Percentiles rank a stretch among this genome's conserved stretches.
These are phyloP conservation scores for Endoconidiophora polonica DNA, from an alignment of 2,329 filamentous ascomycete species.

Conservation along the genomic window DNA sequence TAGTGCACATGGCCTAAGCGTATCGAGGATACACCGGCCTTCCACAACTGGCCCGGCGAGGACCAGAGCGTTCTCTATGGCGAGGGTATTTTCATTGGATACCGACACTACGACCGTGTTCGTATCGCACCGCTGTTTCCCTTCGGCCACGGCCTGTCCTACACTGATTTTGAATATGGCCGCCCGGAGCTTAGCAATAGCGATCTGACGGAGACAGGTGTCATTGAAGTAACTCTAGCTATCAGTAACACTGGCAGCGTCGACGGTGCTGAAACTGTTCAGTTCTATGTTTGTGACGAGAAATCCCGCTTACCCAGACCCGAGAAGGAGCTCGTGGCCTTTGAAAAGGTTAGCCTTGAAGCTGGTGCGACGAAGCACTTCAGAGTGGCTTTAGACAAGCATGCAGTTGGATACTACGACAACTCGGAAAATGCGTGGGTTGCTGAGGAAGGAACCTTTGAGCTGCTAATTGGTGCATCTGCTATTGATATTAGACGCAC, in stretches of 20 bases:
- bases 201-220: constrained; percentile 23
- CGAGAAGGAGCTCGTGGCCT: constrained; percentile 54
- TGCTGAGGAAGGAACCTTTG: constrained; percentile 46
- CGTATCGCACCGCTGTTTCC: constrained; percentile 46
- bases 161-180: constrained; percentile 52
- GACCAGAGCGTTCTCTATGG: constrained; percentile 52
- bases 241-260: constrained; percentile 38
- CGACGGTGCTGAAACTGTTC: constrained; percentile 46
- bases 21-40: constrained; percentile 51
- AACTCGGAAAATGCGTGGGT: constrained; percentile 42
- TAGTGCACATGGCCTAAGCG: constrained; percentile 48
- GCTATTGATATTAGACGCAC: constrained; percentile 42
- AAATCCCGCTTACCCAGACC: constrained; percentile 47
- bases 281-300: constrained; percentile 49
- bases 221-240: constrained; percentile 29
- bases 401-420: constrained; percentile 46
- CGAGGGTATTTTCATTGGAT: constrained; percentile 58
- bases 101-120: constrained; percentile 52
- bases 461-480: constrained; percentile 43
- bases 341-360: constrained; percentile 45
- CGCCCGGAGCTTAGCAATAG: constrained; percentile 32
- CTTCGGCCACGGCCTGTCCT: constrained; percentile 60
- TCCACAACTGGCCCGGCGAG: constrained; percentile 57
- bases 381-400: constrained; percentile 29
- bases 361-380: constrained; percentile 37